Percentiles rank a stretch among this genome's conserved stretches.
Evolutionary conservation across 2,329 filamentous ascomycete genomes (phyloP).

Genomic region (Alternaria alternata): DNA sequence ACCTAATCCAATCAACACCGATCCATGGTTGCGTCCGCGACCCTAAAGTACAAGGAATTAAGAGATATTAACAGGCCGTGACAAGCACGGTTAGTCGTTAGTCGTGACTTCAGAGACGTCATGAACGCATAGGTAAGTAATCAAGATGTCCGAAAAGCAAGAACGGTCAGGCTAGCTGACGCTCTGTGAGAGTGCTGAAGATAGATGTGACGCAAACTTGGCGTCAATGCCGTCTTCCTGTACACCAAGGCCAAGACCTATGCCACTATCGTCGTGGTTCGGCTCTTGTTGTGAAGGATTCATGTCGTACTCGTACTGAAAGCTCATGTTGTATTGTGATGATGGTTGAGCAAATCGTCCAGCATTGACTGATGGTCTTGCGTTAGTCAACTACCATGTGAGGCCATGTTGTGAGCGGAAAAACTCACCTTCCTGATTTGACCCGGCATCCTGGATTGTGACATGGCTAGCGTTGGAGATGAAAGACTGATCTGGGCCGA

Average conservation of each 20-base stretch:
- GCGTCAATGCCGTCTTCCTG: slow-evolving; percentile 48
- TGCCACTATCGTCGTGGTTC: slow-evolving; percentile 47
- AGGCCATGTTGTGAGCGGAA: slow-evolving; percentile 6
- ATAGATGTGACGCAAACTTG: slow-evolving; percentile 41
- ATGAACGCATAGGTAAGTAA: slow-evolving; percentile 11
- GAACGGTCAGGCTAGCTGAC: slow-evolving; percentile 21
- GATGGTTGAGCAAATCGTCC: slow-evolving; percentile 42
- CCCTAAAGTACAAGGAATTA: slow-evolving; percentile 15
- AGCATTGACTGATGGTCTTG: slow-evolving; percentile 46
- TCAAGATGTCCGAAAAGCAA: slow-evolving; percentile 16
- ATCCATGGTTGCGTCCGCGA: not conserved
- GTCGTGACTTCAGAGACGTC: slow-evolving; percentile 19
- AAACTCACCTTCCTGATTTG: slow-evolving; percentile 45
- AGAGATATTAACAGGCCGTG: slow-evolving; percentile 16
- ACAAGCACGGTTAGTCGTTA: slow-evolving; percentile 14
- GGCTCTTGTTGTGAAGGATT: slow-evolving; percentile 42
- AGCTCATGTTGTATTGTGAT: slow-evolving; percentile 44
- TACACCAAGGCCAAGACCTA: slow-evolving; percentile 44
- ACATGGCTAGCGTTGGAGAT: slow-evolving; percentile 38
- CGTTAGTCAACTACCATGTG: slow-evolving; percentile 45
- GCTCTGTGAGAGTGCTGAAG: slow-evolving; percentile 34
- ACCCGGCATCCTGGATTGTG: slow-evolving; percentile 31
- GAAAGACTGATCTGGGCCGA: slow-evolving; percentile 45
- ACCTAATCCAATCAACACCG: slow-evolving; percentile 6
- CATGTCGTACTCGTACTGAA: slow-evolving; percentile 45